Evolutionary conservation across 78 protist species (phyloP).

Genomic region (Protostelium mycophagum): DNA sequence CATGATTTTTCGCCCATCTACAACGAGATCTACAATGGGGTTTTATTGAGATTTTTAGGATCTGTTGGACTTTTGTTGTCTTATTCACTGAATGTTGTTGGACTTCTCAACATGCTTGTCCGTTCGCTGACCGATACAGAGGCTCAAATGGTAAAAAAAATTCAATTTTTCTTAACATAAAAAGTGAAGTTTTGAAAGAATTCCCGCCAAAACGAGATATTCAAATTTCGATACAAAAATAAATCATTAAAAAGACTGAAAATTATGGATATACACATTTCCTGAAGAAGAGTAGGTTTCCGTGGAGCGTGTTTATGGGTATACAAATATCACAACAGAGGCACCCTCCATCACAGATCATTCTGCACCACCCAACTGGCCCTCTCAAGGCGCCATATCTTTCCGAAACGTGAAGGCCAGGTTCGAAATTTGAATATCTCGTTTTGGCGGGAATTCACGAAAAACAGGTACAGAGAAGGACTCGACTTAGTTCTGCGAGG

Average conservation of each 20-base stretch:
- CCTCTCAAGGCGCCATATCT: conserved; percentile 56
- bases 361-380: conserved; percentile 54
- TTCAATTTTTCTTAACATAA: too few species aligned
- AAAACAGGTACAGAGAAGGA: conserved; percentile 75
- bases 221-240: too few species aligned
- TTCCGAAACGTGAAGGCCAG: conserved; percentile 28
- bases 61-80: not conserved
- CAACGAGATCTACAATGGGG: not conserved
- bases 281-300: conserved; percentile 9
- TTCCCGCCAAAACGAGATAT: not conserved
- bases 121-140: conserved; percentile 26
- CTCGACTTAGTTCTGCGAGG: conserved; percentile 73
- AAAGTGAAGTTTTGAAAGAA: conserved; percentile 7
- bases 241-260: too few species aligned
- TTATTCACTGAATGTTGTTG: not conserved
- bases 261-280: not conserved
- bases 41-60: not conserved
- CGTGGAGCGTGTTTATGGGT: conserved; percentile 58
- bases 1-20: conserved; percentile 25
- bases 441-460: not conserved
- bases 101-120: not conserved
- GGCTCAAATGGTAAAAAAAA: conserved; percentile 13
- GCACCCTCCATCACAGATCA: conserved; percentile 27
- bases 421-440: not conserved
- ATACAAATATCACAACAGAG: conserved; percentile 35